phyloP scores from a whole-genome alignment of 2,329 filamentous ascomycete species.

The Calcarisporium arbuscula region DNA sequence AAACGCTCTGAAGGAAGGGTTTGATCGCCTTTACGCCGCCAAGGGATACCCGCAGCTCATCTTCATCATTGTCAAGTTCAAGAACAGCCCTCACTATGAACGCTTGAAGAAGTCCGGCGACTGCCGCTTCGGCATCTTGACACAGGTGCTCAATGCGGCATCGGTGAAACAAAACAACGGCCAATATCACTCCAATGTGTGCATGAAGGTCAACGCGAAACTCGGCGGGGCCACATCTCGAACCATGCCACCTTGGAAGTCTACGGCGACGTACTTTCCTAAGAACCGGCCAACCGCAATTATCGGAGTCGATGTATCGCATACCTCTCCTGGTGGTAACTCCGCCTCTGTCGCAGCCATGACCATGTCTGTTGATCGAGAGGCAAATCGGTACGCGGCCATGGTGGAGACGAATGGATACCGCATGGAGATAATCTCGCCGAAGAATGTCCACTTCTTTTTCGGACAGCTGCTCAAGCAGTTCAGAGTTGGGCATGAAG shows the following conservation, averaged over 20 bases:
- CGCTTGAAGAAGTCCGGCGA: constrained; percentile 87
- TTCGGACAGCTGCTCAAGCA: constrained; percentile 56
- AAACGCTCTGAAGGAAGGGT: constrained; percentile 49
- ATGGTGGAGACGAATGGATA: constrained; percentile 77
- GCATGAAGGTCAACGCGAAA: constrained; percentile 97
- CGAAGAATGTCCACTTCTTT: constrained; percentile 58
- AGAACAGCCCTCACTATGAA: constrained; percentile 67
- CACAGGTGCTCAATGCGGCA: constrained; percentile 69
- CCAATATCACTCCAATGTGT: constrained; percentile 90
- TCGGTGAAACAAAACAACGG: constrained; percentile 64
- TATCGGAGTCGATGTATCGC: constrained; percentile 87
- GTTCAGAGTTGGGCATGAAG: constrained; percentile 55
- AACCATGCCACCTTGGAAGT: constrained; percentile 27
- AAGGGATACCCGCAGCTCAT: constrained; percentile 64
- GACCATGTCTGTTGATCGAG: constrained; percentile 69
- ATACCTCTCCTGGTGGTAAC: constrained; percentile 62
- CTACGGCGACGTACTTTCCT: constrained; percentile 26
- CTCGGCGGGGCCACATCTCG: constrained; percentile 72
- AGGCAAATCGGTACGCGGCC: constrained; percentile 70
- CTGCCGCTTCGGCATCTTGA: constrained; percentile 74
- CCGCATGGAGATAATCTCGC: constrained; percentile 71
- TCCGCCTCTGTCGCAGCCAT: constrained; percentile 79
- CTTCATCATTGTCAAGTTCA: constrained; percentile 68
- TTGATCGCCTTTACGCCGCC: constrained; percentile 27
- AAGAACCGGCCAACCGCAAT: constrained; percentile 61